Base-by-base conservation (phyloP, 2,329 filamentous ascomycete genomes). In the Blastomyces silverae region DNA sequence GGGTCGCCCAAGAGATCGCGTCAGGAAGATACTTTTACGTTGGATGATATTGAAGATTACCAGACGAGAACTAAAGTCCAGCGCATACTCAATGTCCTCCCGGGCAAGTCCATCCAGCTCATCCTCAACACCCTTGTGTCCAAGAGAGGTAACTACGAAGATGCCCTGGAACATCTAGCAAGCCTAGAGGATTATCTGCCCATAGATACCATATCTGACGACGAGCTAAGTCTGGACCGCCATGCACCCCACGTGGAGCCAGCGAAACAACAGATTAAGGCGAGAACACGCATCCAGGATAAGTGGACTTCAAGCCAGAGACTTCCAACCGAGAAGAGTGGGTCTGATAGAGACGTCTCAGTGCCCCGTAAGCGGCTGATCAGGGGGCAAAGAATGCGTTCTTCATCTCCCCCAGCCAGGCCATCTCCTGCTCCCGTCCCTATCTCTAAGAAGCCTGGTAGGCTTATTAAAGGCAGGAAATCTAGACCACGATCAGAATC, bases 221-320 rank as follows among this genome's bases (percentile, higher is more conserved):
- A 80, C 66, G 77, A 80, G 65, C 66, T 79, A 63, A 73, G 68
- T 60, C 65, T 72, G 15, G 69, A 70, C 39, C 68, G 68, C n/a
- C 66, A 66, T 50, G 65, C 67, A 15, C 15, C 52, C 39, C 60
- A 70, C 8, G 64, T 69, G 17, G 66, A 67, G 39, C 73, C 66
- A 71, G 82, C 69, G 73, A 84, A 83, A 69, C 82, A 84, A 67
- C 78, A 81, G 61, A 78, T 87, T 42, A 83, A 84, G 67, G 79
- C 78, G 13, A 82, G 82, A 6, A 79, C 78, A 17, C 81, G 80
- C 65, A 85, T 90, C 64, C 81, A 84, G 66, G 81, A 87, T 66
- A 86, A 84, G 71, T 87, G 83, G 78, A 78, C 79, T 17, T 79
- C 80, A 7, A 81, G 79, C 55, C 82, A 82, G 67, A 75, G 73